These are phyloP conservation scores for Collybia sp. DNA, from an alignment of 768 basidiomycete species.

Conservation along the genomic window DNA sequence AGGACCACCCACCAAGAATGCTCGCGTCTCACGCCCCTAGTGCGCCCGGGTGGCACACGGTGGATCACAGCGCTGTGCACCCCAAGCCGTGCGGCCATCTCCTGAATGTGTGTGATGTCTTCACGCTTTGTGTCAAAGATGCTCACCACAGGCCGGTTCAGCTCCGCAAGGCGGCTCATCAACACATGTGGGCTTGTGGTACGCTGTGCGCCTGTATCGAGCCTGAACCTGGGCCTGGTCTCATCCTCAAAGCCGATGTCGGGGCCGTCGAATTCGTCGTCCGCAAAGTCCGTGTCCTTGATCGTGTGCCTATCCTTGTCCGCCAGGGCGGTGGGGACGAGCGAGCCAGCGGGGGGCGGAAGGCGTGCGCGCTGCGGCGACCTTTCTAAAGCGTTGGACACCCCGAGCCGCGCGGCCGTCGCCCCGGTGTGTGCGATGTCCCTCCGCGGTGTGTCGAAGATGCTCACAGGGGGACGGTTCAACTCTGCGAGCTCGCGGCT, in stretches of 20 bases:
- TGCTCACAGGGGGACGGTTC: too few relatives aligned
- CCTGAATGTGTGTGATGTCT: slow-evolving; percentile 17
- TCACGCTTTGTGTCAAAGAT: slow-evolving; percentile 21
- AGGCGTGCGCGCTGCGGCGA: slow-evolving; percentile 4
- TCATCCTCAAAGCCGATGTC: background rate
- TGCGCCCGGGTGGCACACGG: slow-evolving; percentile 6
- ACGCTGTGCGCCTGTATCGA: too few relatives aligned
- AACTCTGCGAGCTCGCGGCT: too few relatives aligned
- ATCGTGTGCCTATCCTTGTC: slow-evolving; percentile 20
- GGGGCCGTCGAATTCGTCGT: background rate
- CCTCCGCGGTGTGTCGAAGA: too few relatives aligned
- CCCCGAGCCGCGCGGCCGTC: slow-evolving; percentile 16
- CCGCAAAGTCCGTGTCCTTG: slow-evolving; percentile 2
- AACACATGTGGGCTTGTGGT: too few relatives aligned
- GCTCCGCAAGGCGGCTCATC: slow-evolving; percentile 3
- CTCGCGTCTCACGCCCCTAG: slow-evolving; percentile 7
- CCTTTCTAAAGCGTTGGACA: slow-evolving; percentile 27
- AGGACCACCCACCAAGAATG: slow-evolving; percentile 28
- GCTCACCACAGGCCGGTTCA: slow-evolving; percentile 19
- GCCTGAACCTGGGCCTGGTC: too few relatives aligned
- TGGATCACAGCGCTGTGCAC: slow-evolving; percentile 21
- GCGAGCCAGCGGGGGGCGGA: slow-evolving; percentile 6
- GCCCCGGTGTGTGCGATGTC: too few relatives aligned
- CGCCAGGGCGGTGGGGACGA: slow-evolving; percentile 18
- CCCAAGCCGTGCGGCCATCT: slow-evolving; percentile 19